Percentiles rank a stretch among this genome's conserved stretches.
These are phyloP conservation scores for Fusarium redolens DNA, from an alignment of 2,329 filamentous ascomycete genomes.

Conservation along the genomic window DNA sequence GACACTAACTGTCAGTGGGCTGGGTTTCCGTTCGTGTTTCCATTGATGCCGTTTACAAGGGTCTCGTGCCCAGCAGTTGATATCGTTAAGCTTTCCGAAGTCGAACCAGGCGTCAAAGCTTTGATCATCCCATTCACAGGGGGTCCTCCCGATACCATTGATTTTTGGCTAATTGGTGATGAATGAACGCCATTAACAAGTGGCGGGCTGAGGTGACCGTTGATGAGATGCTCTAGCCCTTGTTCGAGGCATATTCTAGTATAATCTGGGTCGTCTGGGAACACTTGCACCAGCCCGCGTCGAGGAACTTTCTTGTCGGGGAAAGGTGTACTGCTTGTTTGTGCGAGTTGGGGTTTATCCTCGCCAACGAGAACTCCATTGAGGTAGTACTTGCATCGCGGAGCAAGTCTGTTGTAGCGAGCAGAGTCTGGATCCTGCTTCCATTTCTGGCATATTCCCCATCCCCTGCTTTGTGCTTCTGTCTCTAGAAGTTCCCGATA, in stretches of 20 bases:
- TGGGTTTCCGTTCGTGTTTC: constrained; percentile 36
- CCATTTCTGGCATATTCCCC: constrained; percentile 64
- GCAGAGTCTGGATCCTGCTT: constrained; percentile 67
- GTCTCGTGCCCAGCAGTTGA: constrained; percentile 37
- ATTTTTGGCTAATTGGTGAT: constrained; percentile 57
- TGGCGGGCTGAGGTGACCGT: constrained; percentile 57
- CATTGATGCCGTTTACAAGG: constrained; percentile 48
- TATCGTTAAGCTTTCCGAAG: constrained; percentile 29
- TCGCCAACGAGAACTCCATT: constrained; percentile 67
- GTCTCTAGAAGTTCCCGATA: constrained; percentile 69
- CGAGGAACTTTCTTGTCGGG: constrained; percentile 67
- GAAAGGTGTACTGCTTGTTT: constrained; percentile 65
- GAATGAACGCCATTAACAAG: constrained; percentile 61
- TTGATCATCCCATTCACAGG: constrained; percentile 49
- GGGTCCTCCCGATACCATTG: constrained; percentile 38
- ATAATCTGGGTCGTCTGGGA: constrained; percentile 68
- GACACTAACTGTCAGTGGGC: constrained; percentile 11
- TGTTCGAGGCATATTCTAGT: constrained; percentile 66
- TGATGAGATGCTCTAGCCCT: constrained; percentile 65
- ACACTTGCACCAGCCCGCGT: constrained; percentile 63
- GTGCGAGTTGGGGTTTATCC: constrained; percentile 58
- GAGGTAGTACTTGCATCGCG: constrained; percentile 68
- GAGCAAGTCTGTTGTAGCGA: constrained; percentile 65
- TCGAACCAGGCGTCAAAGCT: constrained; percentile 29
- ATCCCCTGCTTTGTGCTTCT: constrained; percentile 58